Base-by-base conservation (phyloP, 257 asterid species). In the Petunia axillaris region DNA sequence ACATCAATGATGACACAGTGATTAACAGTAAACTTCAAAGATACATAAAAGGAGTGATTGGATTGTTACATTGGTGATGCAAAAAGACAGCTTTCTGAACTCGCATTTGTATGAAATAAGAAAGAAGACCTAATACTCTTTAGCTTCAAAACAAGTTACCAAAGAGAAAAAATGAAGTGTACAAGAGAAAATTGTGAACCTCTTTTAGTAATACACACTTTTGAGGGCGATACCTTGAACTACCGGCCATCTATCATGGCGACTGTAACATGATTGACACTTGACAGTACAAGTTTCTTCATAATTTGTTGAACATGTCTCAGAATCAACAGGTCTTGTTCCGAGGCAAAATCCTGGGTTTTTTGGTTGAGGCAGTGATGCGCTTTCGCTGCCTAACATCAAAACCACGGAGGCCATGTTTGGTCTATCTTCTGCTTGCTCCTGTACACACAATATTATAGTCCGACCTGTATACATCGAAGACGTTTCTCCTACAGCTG, bases 391-490 rank as follows among this genome's bases (percentile, higher is more conserved):
- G 82, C 90, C 88, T 40, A 92, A 58, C 96, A 90, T 91, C 48
- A 90, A 39, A 0, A 92, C 87, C 2, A 87, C 93, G 4, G 85
- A 84, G 4, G 94, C 88, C 97, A 92, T 92, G 55, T 82, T 89
- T 1, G 97, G 97, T 66, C 97, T 80, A 48, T 92, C 96, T 68
- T 91, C 93, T 0, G 91, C 90, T n/a, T 86, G 91, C 57, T 92
- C 94, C 68, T 92, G 96, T 39, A 92, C 97, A 81, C 97, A 92
- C 80, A 92, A 70, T 25, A 25, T 25, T 25, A 25, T 1, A 92
- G 86, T 16, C 94, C 97, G 1, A 91, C 90, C 40, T 91, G 94
- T 84, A 91, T 87, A 88, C 97, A 92, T 87, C 97, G 88, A 82
- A 70, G 82, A 86, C 0, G 84, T 62, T 25, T 81, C 91, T 0